phyloP scores from a whole-genome alignment of 164 flowering plant species.

The Echeveria elegans region DNA sequence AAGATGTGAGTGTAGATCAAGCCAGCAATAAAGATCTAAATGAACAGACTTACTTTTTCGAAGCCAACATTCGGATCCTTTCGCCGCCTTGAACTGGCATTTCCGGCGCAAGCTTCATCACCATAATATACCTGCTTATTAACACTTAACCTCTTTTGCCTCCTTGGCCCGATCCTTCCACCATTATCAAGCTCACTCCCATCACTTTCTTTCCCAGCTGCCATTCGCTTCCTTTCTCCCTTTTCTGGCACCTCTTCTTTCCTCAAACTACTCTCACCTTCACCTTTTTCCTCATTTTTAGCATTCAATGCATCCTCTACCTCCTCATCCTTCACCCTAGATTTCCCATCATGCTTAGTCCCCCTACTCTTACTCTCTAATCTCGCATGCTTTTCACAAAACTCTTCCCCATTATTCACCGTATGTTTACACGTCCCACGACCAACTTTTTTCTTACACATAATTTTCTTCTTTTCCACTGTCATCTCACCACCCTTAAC shows the following conservation, averaged over 20 bases:
- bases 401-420: too few species aligned
- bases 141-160: not conserved
- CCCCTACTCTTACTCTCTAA: too few species aligned
- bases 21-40: not conserved
- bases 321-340: not conserved
- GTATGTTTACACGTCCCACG: not conserved
- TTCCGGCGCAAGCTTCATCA: not conserved
- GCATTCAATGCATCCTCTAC: not conserved
- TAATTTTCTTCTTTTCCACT: too few species aligned
- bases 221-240: not conserved
- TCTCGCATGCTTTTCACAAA: too few species aligned
- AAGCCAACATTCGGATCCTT: not conserved
- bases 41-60: not conserved
- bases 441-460: too few species aligned
- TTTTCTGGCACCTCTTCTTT: not conserved
- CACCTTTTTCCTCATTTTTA: too few species aligned
- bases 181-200: not conserved
- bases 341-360: too few species aligned
- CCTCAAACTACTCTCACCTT: too few species aligned
- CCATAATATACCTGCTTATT: not conserved
- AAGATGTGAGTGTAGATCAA: not conserved
- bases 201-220: not conserved
- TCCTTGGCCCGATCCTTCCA: not conserved
- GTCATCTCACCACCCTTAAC: too few species aligned
- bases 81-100: not conserved